Evolutionary conservation across 2,329 filamentous ascomycete species (phyloP).

Genomic region (Aspergillus floridensis): DNA sequence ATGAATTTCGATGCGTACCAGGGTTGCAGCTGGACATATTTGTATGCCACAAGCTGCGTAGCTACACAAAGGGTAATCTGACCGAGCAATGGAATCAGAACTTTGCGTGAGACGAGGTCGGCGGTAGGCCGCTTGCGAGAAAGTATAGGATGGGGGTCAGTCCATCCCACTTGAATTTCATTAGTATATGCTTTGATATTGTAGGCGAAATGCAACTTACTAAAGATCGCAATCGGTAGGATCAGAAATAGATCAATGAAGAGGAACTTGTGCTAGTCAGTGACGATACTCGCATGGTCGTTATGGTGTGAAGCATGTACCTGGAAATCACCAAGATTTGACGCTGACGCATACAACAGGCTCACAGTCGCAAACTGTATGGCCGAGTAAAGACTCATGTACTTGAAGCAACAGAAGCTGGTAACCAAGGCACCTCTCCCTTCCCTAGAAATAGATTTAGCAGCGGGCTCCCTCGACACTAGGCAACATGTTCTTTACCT

Average conservation of each 20-base stretch:
- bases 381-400: conserved; percentile 98
- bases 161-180: conserved; percentile 74
- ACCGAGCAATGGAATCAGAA: conserved; percentile 82
- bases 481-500: conserved; percentile 49
- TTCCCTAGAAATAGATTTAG: conserved; percentile 57
- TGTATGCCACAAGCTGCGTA: conserved; percentile 71
- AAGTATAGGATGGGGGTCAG: conserved; percentile 73
- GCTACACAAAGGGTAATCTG: conserved; percentile 80
- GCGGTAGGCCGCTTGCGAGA: conserved; percentile 86
- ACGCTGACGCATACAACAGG: conserved; percentile 90
- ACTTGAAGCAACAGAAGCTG: conserved; percentile 99
- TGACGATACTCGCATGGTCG: background rate
- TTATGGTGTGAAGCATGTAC: conserved; percentile 42
- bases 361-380: conserved; percentile 98
- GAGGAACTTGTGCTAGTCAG: conserved; percentile 60
- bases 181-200: background rate
- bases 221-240: conserved; percentile 93
- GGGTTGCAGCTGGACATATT: conserved; percentile 70
- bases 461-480: background rate
- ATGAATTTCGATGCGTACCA: conserved; percentile 57
- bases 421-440: conserved; percentile 94
- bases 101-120: conserved; percentile 86
- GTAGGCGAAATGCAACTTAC: conserved; percentile 43
- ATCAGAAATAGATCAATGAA: conserved; percentile 94
- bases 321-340: conserved; percentile 95